These are phyloP conservation scores for Arabidopsis arenosa DNA, from an alignment of 345 rosid genomes.

Conservation along the genomic window DNA sequence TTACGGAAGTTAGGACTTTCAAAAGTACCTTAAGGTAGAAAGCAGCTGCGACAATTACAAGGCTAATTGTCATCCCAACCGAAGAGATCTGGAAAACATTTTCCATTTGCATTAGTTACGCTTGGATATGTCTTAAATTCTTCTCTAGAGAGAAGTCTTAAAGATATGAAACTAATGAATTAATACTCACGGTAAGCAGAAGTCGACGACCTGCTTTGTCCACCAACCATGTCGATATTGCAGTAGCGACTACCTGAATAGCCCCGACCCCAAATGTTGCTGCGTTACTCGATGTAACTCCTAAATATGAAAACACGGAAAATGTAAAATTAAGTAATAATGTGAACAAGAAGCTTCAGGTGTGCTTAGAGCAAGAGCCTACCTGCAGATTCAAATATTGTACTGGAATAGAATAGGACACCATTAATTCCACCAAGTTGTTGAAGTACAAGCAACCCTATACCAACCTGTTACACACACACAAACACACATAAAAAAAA, in stretches of 20 bases:
- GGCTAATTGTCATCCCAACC: conserved; percentile 80
- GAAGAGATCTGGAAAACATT: conserved; percentile 67
- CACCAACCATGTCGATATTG: conserved; percentile 78
- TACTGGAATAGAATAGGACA: conserved; percentile 85
- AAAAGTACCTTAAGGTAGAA: conserved; percentile 66
- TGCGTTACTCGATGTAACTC: conserved; percentile 75
- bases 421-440: conserved; percentile 92
- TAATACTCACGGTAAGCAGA: conserved; percentile 78
- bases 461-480: conserved; percentile 71
- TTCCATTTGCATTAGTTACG: conserved; percentile 5
- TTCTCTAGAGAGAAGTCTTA: neutral
- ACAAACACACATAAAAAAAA: neutral
- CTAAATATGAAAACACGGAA: conserved; percentile 50
- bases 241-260: conserved; percentile 94
- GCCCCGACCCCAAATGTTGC: conserved; percentile 91
- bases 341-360: neutral
- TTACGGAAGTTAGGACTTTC: neutral
- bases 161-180: conserved; percentile 16
- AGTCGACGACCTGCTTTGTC: conserved; percentile 90
- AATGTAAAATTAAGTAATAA: neutral
- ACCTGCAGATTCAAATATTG: conserved; percentile 89
- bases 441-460: conserved; percentile 86
- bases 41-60: conserved; percentile 74
- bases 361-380: conserved; percentile 37
- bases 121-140: neutral